Percentiles rank a stretch among this genome's conserved stretches.
phyloP scores from a whole-genome alignment of 352 stramenopile species.

The Phytophthora hybrid region DNA sequence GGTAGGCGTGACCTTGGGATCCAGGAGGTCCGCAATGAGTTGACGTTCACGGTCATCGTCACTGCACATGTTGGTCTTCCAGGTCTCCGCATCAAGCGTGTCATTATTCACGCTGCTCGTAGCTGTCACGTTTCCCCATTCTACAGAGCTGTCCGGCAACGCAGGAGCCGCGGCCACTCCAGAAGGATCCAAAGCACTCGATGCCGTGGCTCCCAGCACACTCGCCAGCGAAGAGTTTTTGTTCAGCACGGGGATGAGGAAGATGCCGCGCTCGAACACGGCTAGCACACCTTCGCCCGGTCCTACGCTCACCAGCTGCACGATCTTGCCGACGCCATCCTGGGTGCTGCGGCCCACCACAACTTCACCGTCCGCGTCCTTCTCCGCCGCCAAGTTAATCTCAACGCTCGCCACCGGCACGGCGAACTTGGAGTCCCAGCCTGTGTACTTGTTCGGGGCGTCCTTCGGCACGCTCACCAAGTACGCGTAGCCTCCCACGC shows the following conservation, averaged over 20 bases:
- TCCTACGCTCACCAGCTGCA: conserved; percentile 59
- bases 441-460: conserved; percentile 50
- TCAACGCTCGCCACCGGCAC: conserved; percentile 67
- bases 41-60: conserved; percentile 61
- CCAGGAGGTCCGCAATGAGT: conserved; percentile 59
- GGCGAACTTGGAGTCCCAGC: conserved; percentile 82
- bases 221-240: conserved; percentile 78
- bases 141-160: conserved; percentile 54
- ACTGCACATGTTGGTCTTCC: conserved; percentile 60
- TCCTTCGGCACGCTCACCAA: conserved; percentile 56
- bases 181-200: background rate
- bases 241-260: conserved; percentile 74
- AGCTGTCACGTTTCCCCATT: conserved; percentile 51
- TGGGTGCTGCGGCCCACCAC: conserved; percentile 34
- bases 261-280: conserved; percentile 68
- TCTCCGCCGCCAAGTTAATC: conserved; percentile 44
- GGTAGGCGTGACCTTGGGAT: conserved; percentile 50
- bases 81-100: conserved; percentile 47
- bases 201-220: conserved; percentile 60
- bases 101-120: conserved; percentile 41
- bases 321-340: conserved; percentile 50
- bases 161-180: conserved; percentile 26
- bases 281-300: conserved; percentile 70
- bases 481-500: conserved; percentile 65
- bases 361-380: conserved; percentile 28